These are phyloP conservation scores for Tylopilus plumbeoviolaceoides DNA, from an alignment of 768 basidiomycete species.

Conservation along the genomic window DNA sequence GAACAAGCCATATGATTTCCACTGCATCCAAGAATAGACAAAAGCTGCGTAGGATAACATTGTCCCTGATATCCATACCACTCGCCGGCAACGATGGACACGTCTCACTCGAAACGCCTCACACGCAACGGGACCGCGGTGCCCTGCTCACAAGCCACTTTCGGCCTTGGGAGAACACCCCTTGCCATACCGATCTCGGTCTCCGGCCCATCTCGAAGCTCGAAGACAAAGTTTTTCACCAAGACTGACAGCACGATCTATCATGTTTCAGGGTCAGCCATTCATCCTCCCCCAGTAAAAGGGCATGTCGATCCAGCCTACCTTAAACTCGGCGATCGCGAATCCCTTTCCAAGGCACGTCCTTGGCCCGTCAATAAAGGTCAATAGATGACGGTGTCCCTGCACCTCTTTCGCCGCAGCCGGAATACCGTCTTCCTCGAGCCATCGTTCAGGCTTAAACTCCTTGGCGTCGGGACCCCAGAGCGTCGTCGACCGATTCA, in stretches of 20 bases:
- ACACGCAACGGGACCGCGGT: constrained; percentile 3
- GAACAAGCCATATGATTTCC: no score
- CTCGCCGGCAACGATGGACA: not conserved
- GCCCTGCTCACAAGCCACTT: constrained; percentile 24
- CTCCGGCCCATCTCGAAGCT: constrained; percentile 17
- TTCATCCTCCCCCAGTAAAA: not conserved
- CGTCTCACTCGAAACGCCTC: constrained; percentile 19
- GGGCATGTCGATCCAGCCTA: not conserved
- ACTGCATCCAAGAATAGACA: no score
- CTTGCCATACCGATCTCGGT: constrained; percentile 9
- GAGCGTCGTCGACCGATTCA: constrained; percentile 52
- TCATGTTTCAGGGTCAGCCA: not conserved
- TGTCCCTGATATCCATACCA: not conserved
- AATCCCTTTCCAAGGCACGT: constrained; percentile 28
- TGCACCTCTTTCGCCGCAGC: constrained; percentile 40
- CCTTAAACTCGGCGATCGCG: constrained; percentile 25
- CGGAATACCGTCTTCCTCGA: constrained; percentile 32
- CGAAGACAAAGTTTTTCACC: constrained; percentile 30
- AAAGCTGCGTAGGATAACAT: no score
- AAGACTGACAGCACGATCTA: constrained; percentile 44
- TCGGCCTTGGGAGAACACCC: constrained; percentile 20
- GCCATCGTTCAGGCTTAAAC: constrained; percentile 61
- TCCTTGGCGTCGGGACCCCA: constrained; percentile 20
- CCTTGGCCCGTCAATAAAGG: constrained; percentile 50
- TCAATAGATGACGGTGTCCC: constrained; percentile 48